These are phyloP conservation scores for Pyrenula massariospora DNA, from an alignment of 495 filamentous ascomycete genomes.

Conservation along the genomic window DNA sequence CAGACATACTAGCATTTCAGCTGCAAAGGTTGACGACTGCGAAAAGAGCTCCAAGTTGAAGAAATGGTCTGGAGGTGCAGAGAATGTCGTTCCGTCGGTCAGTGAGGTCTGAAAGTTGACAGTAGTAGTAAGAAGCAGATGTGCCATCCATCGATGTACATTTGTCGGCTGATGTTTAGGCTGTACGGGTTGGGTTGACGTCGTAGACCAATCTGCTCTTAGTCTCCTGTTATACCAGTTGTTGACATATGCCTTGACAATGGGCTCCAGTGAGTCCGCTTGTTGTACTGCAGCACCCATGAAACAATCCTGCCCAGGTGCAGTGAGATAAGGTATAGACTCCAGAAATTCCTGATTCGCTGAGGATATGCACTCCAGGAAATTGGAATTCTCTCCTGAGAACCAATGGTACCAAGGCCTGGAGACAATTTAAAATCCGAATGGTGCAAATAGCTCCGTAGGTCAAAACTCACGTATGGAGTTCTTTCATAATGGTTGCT, in stretches of 20 bases:
- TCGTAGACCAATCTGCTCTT: neutral
- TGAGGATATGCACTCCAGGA: neutral
- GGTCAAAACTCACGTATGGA: conserved; percentile 2
- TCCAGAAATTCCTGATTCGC: neutral
- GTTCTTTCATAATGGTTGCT: conserved; percentile 1
- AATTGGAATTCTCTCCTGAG: neutral
- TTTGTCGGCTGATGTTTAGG: conserved; percentile 1
- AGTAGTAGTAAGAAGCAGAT: conserved; percentile 5
- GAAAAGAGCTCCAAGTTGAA: neutral
- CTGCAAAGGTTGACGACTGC: neutral
- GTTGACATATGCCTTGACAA: neutral
- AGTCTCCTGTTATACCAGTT: neutral
- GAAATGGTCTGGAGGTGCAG: neutral
- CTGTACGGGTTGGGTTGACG: neutral
- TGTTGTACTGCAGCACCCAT: neutral
- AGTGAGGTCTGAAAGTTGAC: conserved; percentile 1
- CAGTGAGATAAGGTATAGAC: neutral
- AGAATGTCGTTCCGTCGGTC: neutral
- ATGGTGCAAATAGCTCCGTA: too few relatives aligned
- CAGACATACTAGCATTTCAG: too few relatives aligned
- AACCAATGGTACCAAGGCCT: conserved; percentile 4
- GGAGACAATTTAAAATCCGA: too few relatives aligned
- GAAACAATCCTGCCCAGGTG: neutral
- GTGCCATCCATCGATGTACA: conserved; percentile 4
- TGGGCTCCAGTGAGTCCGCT: neutral